These are phyloP conservation scores for Microbotryum lychnidis-dioicae DNA, from an alignment of 1,284 basidiomycete genomes.

Conservation along the genomic window DNA sequence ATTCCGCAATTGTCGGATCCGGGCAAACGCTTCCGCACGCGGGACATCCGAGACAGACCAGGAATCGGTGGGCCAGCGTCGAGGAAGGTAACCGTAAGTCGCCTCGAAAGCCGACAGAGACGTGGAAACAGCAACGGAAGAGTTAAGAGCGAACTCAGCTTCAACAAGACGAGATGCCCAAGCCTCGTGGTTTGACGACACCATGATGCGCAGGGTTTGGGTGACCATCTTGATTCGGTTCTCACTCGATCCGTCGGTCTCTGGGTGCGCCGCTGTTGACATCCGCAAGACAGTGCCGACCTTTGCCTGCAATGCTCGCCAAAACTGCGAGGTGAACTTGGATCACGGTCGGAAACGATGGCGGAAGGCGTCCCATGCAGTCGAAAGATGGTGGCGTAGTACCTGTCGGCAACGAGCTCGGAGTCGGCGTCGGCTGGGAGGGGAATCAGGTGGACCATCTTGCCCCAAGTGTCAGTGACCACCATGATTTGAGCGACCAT, in stretches of 20 bases:
- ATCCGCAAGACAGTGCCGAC: slow-evolving; percentile 39
- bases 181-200: slow-evolving; percentile 20
- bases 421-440: not conserved
- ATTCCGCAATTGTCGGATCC: not conserved
- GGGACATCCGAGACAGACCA: not conserved
- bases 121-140: not conserved
- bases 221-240: slow-evolving; percentile 31
- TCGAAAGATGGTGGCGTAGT: not conserved
- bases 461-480: slow-evolving; percentile 1
- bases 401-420: too few relatives aligned
- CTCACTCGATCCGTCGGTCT: slow-evolving; percentile 35
- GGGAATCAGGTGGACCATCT: slow-evolving; percentile 11
- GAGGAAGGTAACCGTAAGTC: slow-evolving; percentile 7
- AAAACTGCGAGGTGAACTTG: slow-evolving; percentile 46
- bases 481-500: slow-evolving; percentile 2
- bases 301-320: slow-evolving; percentile 41
- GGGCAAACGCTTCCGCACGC: not conserved
- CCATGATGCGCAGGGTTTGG: slow-evolving; percentile 13
- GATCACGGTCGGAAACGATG: slow-evolving; percentile 46
- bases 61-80: not conserved
- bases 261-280: slow-evolving; percentile 35
- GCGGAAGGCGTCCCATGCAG: slow-evolving; percentile 35
- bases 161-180: slow-evolving; percentile 7
- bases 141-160: slow-evolving; percentile 11
- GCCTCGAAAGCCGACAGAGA: slow-evolving; percentile 3